phyloP scores from a whole-genome alignment of 2,329 filamentous ascomycete species.

The Fusarium praegraminearum region DNA sequence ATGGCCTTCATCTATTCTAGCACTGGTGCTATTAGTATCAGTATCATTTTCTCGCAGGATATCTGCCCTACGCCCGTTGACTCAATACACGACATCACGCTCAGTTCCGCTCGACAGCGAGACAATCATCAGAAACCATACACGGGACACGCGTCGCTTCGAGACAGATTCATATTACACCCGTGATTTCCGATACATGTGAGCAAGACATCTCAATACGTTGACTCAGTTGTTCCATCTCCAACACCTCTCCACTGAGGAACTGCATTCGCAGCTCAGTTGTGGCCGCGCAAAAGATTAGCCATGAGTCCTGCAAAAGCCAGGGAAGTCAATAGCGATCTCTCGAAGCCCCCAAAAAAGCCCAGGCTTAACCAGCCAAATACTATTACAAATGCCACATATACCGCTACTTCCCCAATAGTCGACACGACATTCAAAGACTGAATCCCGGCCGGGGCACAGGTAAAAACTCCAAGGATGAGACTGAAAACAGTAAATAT shows the following conservation, averaged over 20 bases:
- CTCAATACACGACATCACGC: neutral
- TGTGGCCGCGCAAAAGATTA: constrained; percentile 8
- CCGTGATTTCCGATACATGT: neutral
- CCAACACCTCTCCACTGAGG: neutral
- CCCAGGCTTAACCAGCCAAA: constrained; percentile 25
- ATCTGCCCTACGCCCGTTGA: neutral
- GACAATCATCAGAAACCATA: neutral
- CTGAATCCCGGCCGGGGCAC: constrained; percentile 30
- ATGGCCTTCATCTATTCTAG: neutral
- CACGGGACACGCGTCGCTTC: neutral
- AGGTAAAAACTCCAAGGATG: constrained; percentile 16
- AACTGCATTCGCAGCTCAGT: neutral
- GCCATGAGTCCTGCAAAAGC: constrained; percentile 23
- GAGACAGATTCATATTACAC: constrained; percentile 1
- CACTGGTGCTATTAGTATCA: neutral
- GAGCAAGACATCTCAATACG: neutral
- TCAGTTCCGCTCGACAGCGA: neutral
- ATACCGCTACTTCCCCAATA: constrained; percentile 22
- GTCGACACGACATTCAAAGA: constrained; percentile 24
- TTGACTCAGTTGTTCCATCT: neutral
- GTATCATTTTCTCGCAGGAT: neutral
- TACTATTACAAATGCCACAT: constrained; percentile 28
- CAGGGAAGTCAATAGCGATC: constrained; percentile 13
- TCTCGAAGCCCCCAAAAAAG: constrained; percentile 19
- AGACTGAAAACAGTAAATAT: constrained; percentile 7